These are phyloP conservation scores for Paramecium primaurelia DNA, from an alignment of 73 alveolate species.

Conservation along the genomic window DNA sequence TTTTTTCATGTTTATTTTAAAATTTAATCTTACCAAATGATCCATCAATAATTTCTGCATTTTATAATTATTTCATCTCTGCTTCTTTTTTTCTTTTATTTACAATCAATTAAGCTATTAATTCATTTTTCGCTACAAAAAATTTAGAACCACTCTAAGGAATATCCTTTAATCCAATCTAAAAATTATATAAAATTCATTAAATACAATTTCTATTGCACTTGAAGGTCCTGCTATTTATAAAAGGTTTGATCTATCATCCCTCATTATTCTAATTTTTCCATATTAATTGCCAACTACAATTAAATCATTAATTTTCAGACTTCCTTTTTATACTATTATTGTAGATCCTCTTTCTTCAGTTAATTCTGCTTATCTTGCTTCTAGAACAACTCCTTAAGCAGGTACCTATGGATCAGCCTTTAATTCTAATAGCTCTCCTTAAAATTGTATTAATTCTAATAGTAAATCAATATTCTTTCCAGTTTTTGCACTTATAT, in stretches of 20 bases:
- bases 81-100: constrained; percentile 54
- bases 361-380: constrained; percentile 64
- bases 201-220: constrained; percentile 73
- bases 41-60: constrained; percentile 44
- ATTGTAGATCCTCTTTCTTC: constrained; percentile 74
- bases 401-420: constrained; percentile 53
- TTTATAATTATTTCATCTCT: not conserved
- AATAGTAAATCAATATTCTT: constrained; percentile 70
- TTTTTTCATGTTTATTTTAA: constrained; percentile 6
- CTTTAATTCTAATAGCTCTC: constrained; percentile 67
- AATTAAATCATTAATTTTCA: constrained; percentile 69
- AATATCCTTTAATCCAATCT: constrained; percentile 78
- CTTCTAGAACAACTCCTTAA: constrained; percentile 61
- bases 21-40: constrained; percentile 33
- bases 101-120: constrained; percentile 67
- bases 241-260: constrained; percentile 68
- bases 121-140: constrained; percentile 53
- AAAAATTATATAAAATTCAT: not conserved
- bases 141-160: constrained; percentile 80
- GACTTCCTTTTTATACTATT: constrained; percentile 73
- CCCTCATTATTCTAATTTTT: constrained; percentile 67
- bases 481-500: constrained; percentile 72
- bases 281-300: constrained; percentile 80
- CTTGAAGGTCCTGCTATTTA: constrained; percentile 75
- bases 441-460: constrained; percentile 66